Evolutionary conservation across 2,329 filamentous ascomycete species (phyloP).

Genomic region (Fusarium anthophilum): DNA sequence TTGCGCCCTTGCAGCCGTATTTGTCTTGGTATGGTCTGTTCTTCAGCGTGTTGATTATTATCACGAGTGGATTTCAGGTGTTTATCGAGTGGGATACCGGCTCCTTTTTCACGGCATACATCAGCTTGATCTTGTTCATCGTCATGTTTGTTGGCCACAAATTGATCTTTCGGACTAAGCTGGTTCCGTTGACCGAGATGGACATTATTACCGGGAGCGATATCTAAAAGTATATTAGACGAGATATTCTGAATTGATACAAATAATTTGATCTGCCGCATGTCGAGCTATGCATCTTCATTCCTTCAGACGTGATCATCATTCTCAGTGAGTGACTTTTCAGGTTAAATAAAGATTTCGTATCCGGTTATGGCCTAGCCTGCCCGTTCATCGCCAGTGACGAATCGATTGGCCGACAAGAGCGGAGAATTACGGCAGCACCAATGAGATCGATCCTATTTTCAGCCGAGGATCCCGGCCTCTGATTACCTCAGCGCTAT

Average conservation of each 20-base stretch:
- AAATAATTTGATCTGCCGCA: no score
- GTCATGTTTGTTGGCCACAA: constrained; percentile 31
- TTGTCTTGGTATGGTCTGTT: constrained; percentile 50
- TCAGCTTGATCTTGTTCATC: constrained; percentile 32
- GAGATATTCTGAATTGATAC: not conserved
- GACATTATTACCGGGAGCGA: constrained; percentile 8
- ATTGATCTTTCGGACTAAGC: constrained; percentile 26
- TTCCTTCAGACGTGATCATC: not conserved
- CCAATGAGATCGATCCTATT: not conserved
- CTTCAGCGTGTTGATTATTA: constrained; percentile 21
- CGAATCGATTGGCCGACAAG: not conserved
- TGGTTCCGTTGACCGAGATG: constrained; percentile 10
- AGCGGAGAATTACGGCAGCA: not conserved
- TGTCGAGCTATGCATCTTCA: not conserved
- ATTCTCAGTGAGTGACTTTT: not conserved
- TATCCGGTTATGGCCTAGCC: not conserved
- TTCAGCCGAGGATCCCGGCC: constrained; percentile 15
- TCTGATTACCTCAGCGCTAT: constrained; percentile 19
- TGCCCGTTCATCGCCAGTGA: not conserved
- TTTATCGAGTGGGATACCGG: constrained; percentile 29
- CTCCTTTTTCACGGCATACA: constrained; percentile 32
- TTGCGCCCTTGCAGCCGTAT: constrained; percentile 67
- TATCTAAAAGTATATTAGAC: not conserved
- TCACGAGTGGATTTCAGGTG: constrained; percentile 33
- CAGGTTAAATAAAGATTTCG: not conserved